Base-by-base conservation (phyloP, 805 yeast species). In the Hanseniaspora mollemarum region DNA sequence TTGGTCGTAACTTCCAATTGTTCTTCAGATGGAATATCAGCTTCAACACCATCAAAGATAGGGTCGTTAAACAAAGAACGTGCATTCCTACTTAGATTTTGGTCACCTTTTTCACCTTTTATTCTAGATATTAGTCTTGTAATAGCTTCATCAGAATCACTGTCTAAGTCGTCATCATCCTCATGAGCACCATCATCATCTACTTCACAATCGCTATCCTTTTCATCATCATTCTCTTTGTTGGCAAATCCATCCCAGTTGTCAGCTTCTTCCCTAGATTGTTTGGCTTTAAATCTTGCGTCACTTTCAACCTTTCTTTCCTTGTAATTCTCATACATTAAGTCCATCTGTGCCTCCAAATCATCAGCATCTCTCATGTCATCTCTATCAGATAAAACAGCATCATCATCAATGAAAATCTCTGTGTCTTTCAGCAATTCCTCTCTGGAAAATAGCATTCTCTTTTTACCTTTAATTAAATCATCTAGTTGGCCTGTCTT, bases 401-500 rank as follows among this genome's bases (percentile, higher is more conserved):
- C 69, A 40, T 68, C 71, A 39, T 76, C 76, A 44, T 67, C 81
- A 52, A 76, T 67, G 55, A 74, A 73, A 49, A 78, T 77, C 57
- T 80, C 85, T 51, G 73, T 74, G 56, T 74, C 83, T 52, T 68
- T 68, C 6, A 71, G 67, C 32, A 74, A 55, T 50, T 78, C 85
- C 48, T 77, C 78, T 54, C 72, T 70, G 41, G 70, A 67, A 58
- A 82, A 80, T 22, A 83, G 59, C 72, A 71, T 71, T 62, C 74
- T 66, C 67, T 78, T 79, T 61, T 82, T 83, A 67, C 96, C 96
- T 59, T 76, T 78, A 12, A 83, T 78, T 46, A 88, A 68, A 32
- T 81, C 79, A 49, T 77, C 76, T 51, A 87, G 66, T 56, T 83
- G 77, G 41, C 96, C 97, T 2, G 95, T 80, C 65, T 83, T 83